A percentile compares a stretch with the other conserved stretches of the same genome.
These are phyloP conservation scores for Candida tetrigidarum DNA, from an alignment of 1,139 yeast species.

Conservation along the genomic window DNA sequence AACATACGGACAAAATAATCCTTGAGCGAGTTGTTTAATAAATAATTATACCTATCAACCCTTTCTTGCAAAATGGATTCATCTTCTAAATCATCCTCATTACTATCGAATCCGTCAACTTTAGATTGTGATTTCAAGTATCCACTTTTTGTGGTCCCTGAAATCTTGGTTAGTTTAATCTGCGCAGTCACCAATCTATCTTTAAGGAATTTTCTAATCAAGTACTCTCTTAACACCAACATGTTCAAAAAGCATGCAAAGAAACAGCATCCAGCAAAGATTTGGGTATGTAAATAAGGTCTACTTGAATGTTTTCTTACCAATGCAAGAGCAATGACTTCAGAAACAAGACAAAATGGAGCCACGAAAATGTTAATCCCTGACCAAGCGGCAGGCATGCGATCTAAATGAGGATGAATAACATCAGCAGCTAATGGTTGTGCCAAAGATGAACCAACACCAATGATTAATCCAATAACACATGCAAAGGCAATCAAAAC, in stretches of 20 bases:
- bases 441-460: constrained; percentile 67
- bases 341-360: constrained; percentile 49
- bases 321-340: constrained; percentile 53
- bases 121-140: constrained; percentile 13
- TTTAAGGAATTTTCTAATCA: constrained; percentile 24
- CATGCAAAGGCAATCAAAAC: constrained; percentile 57
- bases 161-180: constrained; percentile 9
- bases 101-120: not conserved
- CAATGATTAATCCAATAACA: constrained; percentile 57
- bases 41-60: constrained; percentile 23
- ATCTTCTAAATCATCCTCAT: constrained; percentile 14
- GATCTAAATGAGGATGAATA: constrained; percentile 41
- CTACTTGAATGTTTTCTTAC: constrained; percentile 29
- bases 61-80: constrained; percentile 23
- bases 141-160: constrained; percentile 13
- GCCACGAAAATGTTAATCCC: constrained; percentile 54
- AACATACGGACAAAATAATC: constrained; percentile 23
- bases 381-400: constrained; percentile 65
- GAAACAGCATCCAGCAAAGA: constrained; percentile 58
- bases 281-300: constrained; percentile 63
- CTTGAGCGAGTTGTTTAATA: constrained; percentile 17
- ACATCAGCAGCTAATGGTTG: constrained; percentile 64
- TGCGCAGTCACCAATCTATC: constrained; percentile 18
- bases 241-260: constrained; percentile 32
- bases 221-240: constrained; percentile 36